Evolutionary conservation across 495 filamentous ascomycete genomes (phyloP).

Genomic region (Penicillium flavigenum): DNA sequence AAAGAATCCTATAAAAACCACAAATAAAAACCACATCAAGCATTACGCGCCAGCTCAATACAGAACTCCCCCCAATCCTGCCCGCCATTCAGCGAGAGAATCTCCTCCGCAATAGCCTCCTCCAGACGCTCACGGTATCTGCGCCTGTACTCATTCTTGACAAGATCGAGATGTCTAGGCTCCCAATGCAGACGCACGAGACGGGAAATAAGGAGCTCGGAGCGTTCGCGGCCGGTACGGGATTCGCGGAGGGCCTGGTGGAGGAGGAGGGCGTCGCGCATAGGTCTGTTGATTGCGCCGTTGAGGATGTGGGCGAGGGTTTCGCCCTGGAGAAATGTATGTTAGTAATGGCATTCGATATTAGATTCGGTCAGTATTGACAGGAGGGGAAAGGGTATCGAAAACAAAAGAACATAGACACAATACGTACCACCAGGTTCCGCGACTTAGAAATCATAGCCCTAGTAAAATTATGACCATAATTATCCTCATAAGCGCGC

Average conservation of each 20-base stretch:
- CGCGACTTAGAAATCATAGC: constrained; percentile 85
- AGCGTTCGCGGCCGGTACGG: constrained; percentile 63
- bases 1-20: too few relatives aligned
- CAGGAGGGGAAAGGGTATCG: too few relatives aligned
- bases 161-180: constrained; percentile 64
- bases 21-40: constrained; percentile 1
- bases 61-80: constrained; percentile 59
- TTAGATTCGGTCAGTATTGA: background rate
- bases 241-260: constrained; percentile 79
- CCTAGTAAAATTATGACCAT: constrained; percentile 75
- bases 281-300: constrained; percentile 90
- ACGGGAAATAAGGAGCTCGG: constrained; percentile 79
- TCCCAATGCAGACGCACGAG: constrained; percentile 87
- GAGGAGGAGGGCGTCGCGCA: constrained; percentile 91
- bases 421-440: constrained; percentile 72
- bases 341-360: background rate
- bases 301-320: constrained; percentile 94
- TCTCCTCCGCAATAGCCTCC: constrained; percentile 55
- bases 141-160: constrained; percentile 69
- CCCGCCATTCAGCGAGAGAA: constrained; percentile 37
- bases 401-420: too few relatives aligned
- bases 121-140: constrained; percentile 71
- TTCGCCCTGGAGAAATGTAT: constrained; percentile 65
- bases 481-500: constrained; percentile 65
- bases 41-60: constrained; percentile 52